A percentile compares a stretch with the other conserved stretches of the same genome.
These are phyloP conservation scores for Poterioochromonas sp. DNA, from an alignment of 352 stramenopile species.

Conservation along the genomic window DNA sequence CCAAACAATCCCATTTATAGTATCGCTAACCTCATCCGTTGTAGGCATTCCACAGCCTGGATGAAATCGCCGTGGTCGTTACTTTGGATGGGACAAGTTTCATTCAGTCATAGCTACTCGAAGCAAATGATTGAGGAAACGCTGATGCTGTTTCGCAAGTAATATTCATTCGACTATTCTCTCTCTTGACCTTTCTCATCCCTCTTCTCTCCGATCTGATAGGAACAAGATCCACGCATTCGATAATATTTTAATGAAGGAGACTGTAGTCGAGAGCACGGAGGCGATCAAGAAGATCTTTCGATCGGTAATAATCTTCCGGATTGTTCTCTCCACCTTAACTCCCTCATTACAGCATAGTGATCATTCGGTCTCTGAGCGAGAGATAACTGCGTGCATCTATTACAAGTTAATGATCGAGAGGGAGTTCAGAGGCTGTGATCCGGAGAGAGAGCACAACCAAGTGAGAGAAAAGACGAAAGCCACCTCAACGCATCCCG, in stretches of 20 bases:
- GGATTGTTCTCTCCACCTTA: too few species aligned
- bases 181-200: too few species aligned
- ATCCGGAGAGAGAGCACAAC: neutral
- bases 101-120: neutral
- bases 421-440: neutral
- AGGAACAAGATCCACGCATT: neutral
- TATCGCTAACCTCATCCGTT: neutral
- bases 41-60: neutral
- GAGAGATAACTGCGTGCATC: neutral
- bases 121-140: neutral
- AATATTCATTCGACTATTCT: too few species aligned
- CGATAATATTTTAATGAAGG: neutral
- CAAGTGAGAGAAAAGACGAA: neutral
- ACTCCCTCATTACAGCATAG: too few species aligned
- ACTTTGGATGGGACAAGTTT: neutral
- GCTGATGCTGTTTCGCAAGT: neutral
- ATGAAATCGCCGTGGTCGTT: neutral
- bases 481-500: neutral
- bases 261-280: neutral
- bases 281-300: neutral
- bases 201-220: too few species aligned
- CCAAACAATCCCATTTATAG: neutral
- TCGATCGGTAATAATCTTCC: neutral
- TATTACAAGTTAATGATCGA: conserved; percentile 16
- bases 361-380: neutral